Conservation (phyloP, 768 basidiomycete species). For the Coprinopsis marcescibilis region DNA sequence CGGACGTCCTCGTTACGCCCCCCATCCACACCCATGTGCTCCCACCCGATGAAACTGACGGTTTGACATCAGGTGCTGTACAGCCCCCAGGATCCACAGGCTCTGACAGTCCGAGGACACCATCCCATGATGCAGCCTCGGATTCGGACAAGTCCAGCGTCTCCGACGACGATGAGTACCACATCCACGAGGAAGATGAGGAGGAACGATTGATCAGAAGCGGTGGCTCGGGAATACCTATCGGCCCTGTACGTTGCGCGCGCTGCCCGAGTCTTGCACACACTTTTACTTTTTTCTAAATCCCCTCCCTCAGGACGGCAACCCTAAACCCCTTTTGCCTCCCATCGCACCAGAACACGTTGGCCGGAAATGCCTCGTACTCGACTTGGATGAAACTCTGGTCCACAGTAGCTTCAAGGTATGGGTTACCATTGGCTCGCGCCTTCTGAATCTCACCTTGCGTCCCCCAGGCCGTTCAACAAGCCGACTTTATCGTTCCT, state of each 20-base stretch:
- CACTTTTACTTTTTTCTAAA: not conserved
- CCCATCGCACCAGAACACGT: constrained; percentile 76
- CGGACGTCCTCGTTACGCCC: constrained; percentile 30
- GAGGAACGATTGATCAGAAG: constrained; percentile 85
- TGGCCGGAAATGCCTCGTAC: constrained; percentile 91
- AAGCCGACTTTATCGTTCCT: constrained; percentile 96
- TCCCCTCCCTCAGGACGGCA: constrained; percentile 61
- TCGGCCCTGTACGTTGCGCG: constrained; percentile 68
- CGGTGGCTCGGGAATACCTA: constrained; percentile 92
- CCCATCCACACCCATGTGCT: constrained; percentile 31
- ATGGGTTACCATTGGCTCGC: not conserved
- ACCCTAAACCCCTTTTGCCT: constrained; percentile 80
- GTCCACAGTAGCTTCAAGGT: constrained; percentile 99
- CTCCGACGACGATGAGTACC: constrained; percentile 59
- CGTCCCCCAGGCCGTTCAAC: constrained; percentile 66
- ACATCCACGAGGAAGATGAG: constrained; percentile 70
- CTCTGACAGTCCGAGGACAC: constrained; percentile 35
- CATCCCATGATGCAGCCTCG: constrained; percentile 34
- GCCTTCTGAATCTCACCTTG: not conserved
- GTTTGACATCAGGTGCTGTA: constrained; percentile 85
- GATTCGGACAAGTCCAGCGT: constrained; percentile 62
- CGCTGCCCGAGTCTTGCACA: not conserved
- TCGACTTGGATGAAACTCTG: constrained; percentile 96
- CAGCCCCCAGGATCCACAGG: constrained; percentile 86
- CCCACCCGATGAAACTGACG: constrained; percentile 68